Base-by-base conservation (phyloP, 257 asterid species). In the Echium plantagineum region DNA sequence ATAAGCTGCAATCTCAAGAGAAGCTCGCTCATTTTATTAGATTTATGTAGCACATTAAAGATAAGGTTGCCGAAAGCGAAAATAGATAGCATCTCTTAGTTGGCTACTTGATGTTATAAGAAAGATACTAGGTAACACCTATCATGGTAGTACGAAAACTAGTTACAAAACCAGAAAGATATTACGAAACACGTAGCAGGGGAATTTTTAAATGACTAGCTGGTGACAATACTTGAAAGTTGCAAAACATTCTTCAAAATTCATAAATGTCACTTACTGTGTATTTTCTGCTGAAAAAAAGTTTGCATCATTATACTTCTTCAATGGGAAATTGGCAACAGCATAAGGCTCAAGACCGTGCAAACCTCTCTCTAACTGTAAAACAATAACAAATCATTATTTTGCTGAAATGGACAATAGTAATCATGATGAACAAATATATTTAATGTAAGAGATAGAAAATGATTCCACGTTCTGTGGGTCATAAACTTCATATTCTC, bases 341-440 rank as follows among this genome's bases (percentile, higher is more conserved):
- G 69, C 74, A n/a, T 78, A 64, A 48, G 95, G 89, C 71, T 89
- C 94, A 21, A 89, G 81, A 60, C 97, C 95, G 64, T 82, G 83
- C 59, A 78, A 71, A 57, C 93, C 95, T 20, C 94, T 81, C 70
- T 81, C 94, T 74, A 89, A 72, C 97, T 89, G 86, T 67, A 32
- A 30, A 42, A 67, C 26, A 30, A 69, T 22, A 47, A 51, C 22
- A 53, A 63, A 1, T 68, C 35, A 16, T 24, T 68, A 54, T 22
- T 58, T 12, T 58, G 58, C 65, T 60, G 63, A 48, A 15, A 35
- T 53, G 59, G 61, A 62, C 22, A 31, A 32, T 63, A 55, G 48
- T 55, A 10, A 66, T 65, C 53, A 65, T 38, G 2, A 69, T 24
- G 22, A 54, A 59, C 47, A n/a, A n/a, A 38, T 32, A 30, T 10